phyloP scores from a whole-genome alignment of 1,284 basidiomycete genomes.

The Termitomyces sp. region DNA sequence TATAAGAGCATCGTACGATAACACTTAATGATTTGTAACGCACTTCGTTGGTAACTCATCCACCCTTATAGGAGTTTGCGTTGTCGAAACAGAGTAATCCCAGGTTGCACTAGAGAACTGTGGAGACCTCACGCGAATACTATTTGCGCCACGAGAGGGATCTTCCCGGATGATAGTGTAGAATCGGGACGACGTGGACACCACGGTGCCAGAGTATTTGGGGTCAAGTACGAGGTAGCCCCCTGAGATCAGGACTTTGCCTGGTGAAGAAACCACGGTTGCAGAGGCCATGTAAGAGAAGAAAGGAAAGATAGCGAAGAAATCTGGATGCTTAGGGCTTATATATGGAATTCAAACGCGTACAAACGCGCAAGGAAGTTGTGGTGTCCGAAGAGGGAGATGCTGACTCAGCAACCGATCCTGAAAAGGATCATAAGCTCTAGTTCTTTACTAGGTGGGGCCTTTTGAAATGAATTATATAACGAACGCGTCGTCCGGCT shows the following conservation, averaged over 20 bases:
- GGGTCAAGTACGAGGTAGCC: slow-evolving; percentile 93
- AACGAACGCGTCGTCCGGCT: neutral
- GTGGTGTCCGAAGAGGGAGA: neutral
- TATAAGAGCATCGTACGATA: slow-evolving; percentile 4
- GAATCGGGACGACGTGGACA: slow-evolving; percentile 91
- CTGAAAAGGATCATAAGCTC: neutral
- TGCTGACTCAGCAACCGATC: slow-evolving; percentile 14
- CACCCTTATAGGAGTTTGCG: slow-evolving; percentile 39
- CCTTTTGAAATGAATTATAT: slow-evolving; percentile 7
- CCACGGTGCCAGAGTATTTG: slow-evolving; percentile 76
- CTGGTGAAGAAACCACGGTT: slow-evolving; percentile 84
- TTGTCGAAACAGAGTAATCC: slow-evolving; percentile 60
- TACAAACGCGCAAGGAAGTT: slow-evolving; percentile 13
- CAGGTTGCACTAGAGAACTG: slow-evolving; percentile 84
- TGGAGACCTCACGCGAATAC: slow-evolving; percentile 80
- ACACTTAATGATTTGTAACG: slow-evolving; percentile 10
- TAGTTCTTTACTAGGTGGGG: slow-evolving; percentile 3
- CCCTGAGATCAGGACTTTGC: slow-evolving; percentile 92
- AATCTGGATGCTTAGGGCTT: slow-evolving; percentile 5
- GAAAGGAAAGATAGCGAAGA: slow-evolving; percentile 1
- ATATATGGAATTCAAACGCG: slow-evolving; percentile 14
- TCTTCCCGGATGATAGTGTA: slow-evolving; percentile 64
- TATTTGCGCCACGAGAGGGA: slow-evolving; percentile 25
- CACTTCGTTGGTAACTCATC: slow-evolving; percentile 43
- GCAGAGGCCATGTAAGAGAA: slow-evolving; percentile 33